Evolutionary conservation across 768 basidiomycete genomes (phyloP).

Genomic region (Kwoniella botswanensis): DNA sequence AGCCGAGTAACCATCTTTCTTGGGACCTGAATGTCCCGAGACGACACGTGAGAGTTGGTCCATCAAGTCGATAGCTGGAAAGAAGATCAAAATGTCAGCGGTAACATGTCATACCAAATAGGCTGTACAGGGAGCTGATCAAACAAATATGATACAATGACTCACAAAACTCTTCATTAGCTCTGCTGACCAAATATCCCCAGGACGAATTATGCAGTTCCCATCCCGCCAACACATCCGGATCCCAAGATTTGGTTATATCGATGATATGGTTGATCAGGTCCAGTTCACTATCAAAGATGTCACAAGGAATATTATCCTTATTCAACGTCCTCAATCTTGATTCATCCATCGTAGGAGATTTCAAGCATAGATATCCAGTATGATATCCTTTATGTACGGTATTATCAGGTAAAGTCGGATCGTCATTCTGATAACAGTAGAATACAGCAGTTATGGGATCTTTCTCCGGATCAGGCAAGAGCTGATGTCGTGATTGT

Average conservation of each 20-base stretch:
- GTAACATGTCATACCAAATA: not conserved
- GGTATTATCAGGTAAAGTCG: slow-evolving; percentile 44
- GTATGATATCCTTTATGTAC: slow-evolving; percentile 50
- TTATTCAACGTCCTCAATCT: slow-evolving; percentile 51
- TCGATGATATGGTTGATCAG: slow-evolving; percentile 79
- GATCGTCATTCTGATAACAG: slow-evolving; percentile 67
- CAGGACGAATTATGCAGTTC: slow-evolving; percentile 86
- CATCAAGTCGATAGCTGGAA: slow-evolving; percentile 70
- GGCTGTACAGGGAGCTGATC: too few species aligned
- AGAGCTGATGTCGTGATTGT: slow-evolving; percentile 65
- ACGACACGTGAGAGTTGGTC: slow-evolving; percentile 80
- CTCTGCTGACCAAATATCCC: slow-evolving; percentile 84
- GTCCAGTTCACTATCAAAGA: slow-evolving; percentile 74
- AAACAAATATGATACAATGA: too few species aligned
- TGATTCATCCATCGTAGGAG: slow-evolving; percentile 29
- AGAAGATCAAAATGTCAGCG: slow-evolving; percentile 21
- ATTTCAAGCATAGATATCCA: slow-evolving; percentile 49
- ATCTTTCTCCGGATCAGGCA: slow-evolving; percentile 72
- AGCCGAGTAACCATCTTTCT: slow-evolving; percentile 67
- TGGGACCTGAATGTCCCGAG: slow-evolving; percentile 47
- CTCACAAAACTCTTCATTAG: slow-evolving; percentile 57
- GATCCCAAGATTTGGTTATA: slow-evolving; percentile 75
- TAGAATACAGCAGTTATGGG: slow-evolving; percentile 75
- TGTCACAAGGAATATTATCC: slow-evolving; percentile 57
- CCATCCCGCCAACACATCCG: slow-evolving; percentile 91